Base-by-base conservation (phyloP, 2,329 filamentous ascomycete species). In the Fusarium cicatricum region DNA sequence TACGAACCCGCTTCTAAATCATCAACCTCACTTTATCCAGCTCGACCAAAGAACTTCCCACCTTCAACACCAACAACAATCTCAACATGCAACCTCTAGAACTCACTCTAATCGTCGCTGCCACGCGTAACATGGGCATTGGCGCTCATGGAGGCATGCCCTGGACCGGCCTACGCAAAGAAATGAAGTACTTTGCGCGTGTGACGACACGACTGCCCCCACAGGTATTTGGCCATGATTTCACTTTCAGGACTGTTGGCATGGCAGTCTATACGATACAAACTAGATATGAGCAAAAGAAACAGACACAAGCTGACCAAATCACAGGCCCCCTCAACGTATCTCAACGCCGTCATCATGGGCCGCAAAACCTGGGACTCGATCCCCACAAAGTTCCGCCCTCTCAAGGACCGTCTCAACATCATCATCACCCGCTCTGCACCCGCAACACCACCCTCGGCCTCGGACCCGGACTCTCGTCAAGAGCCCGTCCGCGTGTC, bases 321-420 rank as follows among this genome's bases (percentile, higher is more conserved):
- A 5, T 19, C 1, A 3, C 42, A 77, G 75, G 57, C 69, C 4
- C 66, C 75, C 2, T 53, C 74, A 8, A 61, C 71, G 1, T 65
- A 77, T 36, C 53, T 78, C 63, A 94, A 93, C 74, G 90, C 91
- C 15, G 91, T 98, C 45, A 89, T 99, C 66, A 99, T 99, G 95
- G 95, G 95, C 56, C 90, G 95, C 70, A 97, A 96, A 76, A 99
- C 95, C 0, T 99, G 94, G 89, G 92, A 96, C 46, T 92, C 88
- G 62, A 94, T 99, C 56, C 94, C 95, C 2, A 71, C 80, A 7
- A 83, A 81, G 45, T 92, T 95, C 72, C 84, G 92, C 3, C 95
- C 95, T 15, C 81, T 99, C 29, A 88, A 86, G 58, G 89, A 87
- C 59, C 82, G 95, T 10, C 79, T 92, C 44, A 98, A 97, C 74